Base-by-base conservation (phyloP, 2,329 filamentous ascomycete genomes). In the Cladobotryum mycophilum region DNA sequence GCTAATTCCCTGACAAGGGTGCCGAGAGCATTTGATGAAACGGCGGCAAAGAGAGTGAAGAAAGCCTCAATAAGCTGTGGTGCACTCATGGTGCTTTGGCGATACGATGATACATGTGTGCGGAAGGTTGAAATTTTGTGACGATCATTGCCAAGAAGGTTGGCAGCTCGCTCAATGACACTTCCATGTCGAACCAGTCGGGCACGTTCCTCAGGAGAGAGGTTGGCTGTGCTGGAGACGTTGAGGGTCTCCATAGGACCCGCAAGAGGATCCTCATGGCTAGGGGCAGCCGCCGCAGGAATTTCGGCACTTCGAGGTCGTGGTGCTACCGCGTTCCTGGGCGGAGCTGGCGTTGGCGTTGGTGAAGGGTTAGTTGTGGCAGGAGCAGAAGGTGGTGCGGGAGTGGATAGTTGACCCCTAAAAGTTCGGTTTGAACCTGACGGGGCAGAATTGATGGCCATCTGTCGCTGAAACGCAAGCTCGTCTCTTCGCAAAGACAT, bases 1-100 rank as follows among this genome's bases (percentile, higher is more conserved):
- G 92, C 88, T 3, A 96, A 80, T 64, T 99, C 93, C 54, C 92
- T 88, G 55, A 97, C 80, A 1, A 99, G 78, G 22, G 91, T 96
- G 13, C 91, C 91, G 0, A 99, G 75, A 25, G 95, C 86, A 13
- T 82, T 81, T 7, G 89, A 85, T 0, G 86, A 83, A 0, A 86
- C 86, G 63, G 95, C 86, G 17, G 74, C 74, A 57, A 96, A 96
- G 4, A 96, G 76, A 0, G 85, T 80, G 64, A 96, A 95, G 68
- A 96, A 90, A 0, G 84, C 81, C 58, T 96, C 90, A 53, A 97
- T 85, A 1, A 99, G 79, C 53, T 89, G 84, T 0, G 82, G 75
- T 0, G 90, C 87, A 0, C 83, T 80, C 48, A 90, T 75, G n/a
- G 75, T 72, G 15, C 81, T 84, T 43, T 79, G 81, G 20, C 84